Evolutionary conservation across 2,329 filamentous ascomycete genomes (phyloP), one percentile per base, ranked within the genome.

Genomic region (Pseudogymnoascus sp.): DNA sequence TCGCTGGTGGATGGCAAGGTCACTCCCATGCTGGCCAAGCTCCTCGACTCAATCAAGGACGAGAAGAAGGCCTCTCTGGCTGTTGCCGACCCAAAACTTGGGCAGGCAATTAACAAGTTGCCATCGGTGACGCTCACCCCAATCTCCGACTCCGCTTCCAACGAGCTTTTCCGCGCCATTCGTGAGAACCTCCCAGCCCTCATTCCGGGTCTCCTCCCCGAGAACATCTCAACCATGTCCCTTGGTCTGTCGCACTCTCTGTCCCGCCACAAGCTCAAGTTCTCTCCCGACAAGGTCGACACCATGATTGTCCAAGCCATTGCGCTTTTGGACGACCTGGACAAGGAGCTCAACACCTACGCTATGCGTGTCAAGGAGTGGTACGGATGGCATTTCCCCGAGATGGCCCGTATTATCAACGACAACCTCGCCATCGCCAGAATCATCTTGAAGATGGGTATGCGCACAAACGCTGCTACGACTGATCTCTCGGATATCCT

Each of bases 371-470:
- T 97, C 66, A 97, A 97, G 86, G 94, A 99, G 78, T 99, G 94
- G 94, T 99, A 99, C 75, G 94, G 94, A 72, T 99, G 94, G 94
- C 94, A 97, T 78, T 99, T 97, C 81, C 94, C 94, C 41, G 94
- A 99, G 80, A 87, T 99, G 83, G 92, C 91, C 73, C 93, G 92
- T 79, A 96, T 97, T 73, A 83, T 97, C 69, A 95, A 95, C 76
- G 94, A 99, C 82, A 99, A 99, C 78, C 80, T 96, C 66, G 92
- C 92, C 67, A 99, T 96, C 75, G 87, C 92, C 64, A 88, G 88
- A 68, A 87, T 99, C 63, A 91, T 99, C 63, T 79, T 96, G 60
- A 84, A 88, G 67, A 90, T 96, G 80, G 94, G 94, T 69, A 91
- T 95, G 83, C 89, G 94, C 68, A 86, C 88, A 68, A 92, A 91